Evolutionary conservation across 2,329 filamentous ascomycete species (phyloP), one percentile per base, ranked within the genome.

Genomic region (Cordyceps fumosorosea): DNA sequence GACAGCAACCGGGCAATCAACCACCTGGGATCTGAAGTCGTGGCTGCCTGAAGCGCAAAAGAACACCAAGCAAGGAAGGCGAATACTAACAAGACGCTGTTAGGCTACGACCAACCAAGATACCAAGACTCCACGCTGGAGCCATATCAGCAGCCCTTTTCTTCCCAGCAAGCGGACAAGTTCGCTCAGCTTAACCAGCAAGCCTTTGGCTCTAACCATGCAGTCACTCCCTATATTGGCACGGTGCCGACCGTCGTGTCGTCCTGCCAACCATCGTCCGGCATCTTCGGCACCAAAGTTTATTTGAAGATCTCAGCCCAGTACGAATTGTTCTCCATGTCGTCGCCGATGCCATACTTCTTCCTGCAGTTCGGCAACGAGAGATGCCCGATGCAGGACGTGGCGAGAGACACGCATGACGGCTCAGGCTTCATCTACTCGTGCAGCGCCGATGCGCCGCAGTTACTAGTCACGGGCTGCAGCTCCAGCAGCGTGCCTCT

Each of bases 311-410:
- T 96, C 34, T 86, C 87, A 58, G 88, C 89, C 50, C 82, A 87
- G 64, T 90, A 90, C 76, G 89, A 96, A 70, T 76, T 96, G 64
- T 75, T 81, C 65, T 71, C 75, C 62, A 83, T 87, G 73, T 82
- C 80, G 37, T 81, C 80, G 63, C 81, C 78, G 48, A 70, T 78
- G 60, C 78, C 82, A 2, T 80, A 80, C 56, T 86, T 90, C 69
- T 87, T 78, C 66, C 75, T 96, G 60, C 83, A 87, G 53, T 96
- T 96, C 74, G 91, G 91, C n/a, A 81, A 83, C n/a, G 85, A 89
- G 69, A 87, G 87, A 73, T 89, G 87, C 73, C 68, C 72, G 1
- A 70, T 73, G n/a, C 80, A 84, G 60, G 82, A 87, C 62, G 80
- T 92, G 26, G 81, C 84, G 52, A 87, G 88, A 71, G 77, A 77